phyloP scores from a whole-genome alignment of 208 protist genomes.

The Angomonas ambiguus region DNA sequence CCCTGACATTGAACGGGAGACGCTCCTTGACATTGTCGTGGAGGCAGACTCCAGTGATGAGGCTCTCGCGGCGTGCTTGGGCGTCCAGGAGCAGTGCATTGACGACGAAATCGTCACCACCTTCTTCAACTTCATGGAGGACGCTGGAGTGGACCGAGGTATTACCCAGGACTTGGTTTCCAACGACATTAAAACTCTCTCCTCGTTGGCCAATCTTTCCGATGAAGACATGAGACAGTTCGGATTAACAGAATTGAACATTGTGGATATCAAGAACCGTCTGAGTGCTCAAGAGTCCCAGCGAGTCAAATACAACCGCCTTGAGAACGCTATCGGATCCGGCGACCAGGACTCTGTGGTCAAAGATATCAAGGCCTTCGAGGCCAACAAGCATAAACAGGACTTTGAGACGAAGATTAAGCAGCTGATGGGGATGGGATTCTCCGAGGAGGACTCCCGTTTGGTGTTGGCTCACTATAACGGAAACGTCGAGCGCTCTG shows the following conservation, averaged over 20 bases:
- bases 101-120: constrained; percentile 39
- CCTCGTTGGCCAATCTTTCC: constrained; percentile 44
- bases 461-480: constrained; percentile 75
- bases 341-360: constrained; percentile 22
- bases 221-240: constrained; percentile 45
- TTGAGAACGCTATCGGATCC: constrained; percentile 52
- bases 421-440: constrained; percentile 50
- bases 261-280: constrained; percentile 48
- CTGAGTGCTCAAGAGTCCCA: constrained; percentile 46
- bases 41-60: constrained; percentile 48
- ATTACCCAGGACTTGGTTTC: constrained; percentile 48
- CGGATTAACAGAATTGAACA: constrained; percentile 63
- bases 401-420: constrained; percentile 62
- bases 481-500: constrained; percentile 66
- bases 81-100: constrained; percentile 62
- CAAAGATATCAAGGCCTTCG: constrained; percentile 30
- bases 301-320: constrained; percentile 43
- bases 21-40: constrained; percentile 56
- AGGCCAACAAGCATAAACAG: constrained; percentile 19
- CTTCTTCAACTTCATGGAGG: constrained; percentile 58
- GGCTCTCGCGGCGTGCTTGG: constrained; percentile 37
- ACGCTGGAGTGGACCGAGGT: constrained; percentile 36
- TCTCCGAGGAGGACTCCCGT: constrained; percentile 32
- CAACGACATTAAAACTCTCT: constrained; percentile 54
- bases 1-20: constrained; percentile 43